A percentile compares a stretch with the other conserved stretches of the same genome.
These are phyloP conservation scores for Agrocybe praecox DNA, from an alignment of 768 basidiomycete genomes.

Conservation along the genomic window DNA sequence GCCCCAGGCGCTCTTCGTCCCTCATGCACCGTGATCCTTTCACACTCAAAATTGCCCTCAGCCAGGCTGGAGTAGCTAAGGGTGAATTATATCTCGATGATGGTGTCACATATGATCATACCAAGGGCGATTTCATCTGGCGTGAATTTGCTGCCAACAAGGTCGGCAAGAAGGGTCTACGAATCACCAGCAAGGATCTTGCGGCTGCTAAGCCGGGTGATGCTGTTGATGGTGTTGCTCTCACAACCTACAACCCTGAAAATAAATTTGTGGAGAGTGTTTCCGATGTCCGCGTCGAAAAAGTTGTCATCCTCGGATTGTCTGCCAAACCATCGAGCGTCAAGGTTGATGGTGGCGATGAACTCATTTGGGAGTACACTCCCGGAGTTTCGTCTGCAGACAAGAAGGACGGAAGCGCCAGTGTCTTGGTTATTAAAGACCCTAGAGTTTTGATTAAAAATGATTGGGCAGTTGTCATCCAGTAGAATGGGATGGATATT, in stretches of 20 bases:
- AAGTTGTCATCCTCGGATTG: conserved; percentile 79
- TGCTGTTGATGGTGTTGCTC: conserved; percentile 53
- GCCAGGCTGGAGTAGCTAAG: conserved; percentile 54
- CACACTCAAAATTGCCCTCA: conserved; percentile 84
- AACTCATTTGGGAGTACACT: conserved; percentile 70
- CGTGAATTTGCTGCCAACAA: conserved; percentile 68
- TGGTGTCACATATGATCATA: conserved; percentile 79
- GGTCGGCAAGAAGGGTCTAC: conserved; percentile 38
- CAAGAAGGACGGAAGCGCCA: conserved; percentile 66
- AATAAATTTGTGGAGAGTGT: conserved; percentile 76
- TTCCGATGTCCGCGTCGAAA: conserved; percentile 75
- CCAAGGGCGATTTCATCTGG: conserved; percentile 83
- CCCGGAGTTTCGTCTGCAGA: conserved; percentile 58
- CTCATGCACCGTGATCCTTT: conserved; percentile 93
- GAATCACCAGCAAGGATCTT: conserved; percentile 57
- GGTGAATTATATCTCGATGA: conserved; percentile 97
- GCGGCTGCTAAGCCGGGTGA: conserved; percentile 43
- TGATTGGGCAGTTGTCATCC: conserved; percentile 65
- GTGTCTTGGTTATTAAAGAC: conserved; percentile 76
- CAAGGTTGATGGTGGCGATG: conserved; percentile 45
- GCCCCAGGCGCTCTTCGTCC: conserved; percentile 81
- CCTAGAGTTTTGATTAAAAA: conserved; percentile 57
- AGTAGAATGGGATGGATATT: conserved; percentile 16
- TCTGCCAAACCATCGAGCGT: conserved; percentile 62
- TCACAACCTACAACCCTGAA: conserved; percentile 48